Evolutionary conservation across 176 grass and related monocot species (phyloP).

Genomic region (Triticum urartu): DNA sequence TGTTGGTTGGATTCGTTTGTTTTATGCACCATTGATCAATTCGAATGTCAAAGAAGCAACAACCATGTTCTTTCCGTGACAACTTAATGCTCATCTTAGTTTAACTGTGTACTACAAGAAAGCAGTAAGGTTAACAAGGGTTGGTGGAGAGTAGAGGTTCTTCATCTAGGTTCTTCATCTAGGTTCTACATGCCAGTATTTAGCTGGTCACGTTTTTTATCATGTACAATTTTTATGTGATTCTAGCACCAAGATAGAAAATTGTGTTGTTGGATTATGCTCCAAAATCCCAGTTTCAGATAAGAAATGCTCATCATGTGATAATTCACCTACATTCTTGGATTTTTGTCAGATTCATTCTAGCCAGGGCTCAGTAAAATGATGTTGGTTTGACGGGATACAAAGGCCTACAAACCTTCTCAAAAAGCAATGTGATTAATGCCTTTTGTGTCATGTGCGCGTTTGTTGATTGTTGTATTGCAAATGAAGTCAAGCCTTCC

Average conservation of each 20-base stretch:
- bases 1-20: constrained; percentile 24
- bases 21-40: constrained; percentile 28
- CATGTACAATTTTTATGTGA: background rate
- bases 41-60: constrained; percentile 15
- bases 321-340: constrained; percentile 23
- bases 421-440: constrained; percentile 9
- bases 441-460: background rate
- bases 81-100: constrained; percentile 22
- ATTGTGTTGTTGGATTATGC: constrained; percentile 13
- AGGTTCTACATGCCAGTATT: constrained; percentile 8
- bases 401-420: background rate
- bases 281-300: background rate
- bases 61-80: background rate
- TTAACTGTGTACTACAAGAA: constrained; percentile 3
- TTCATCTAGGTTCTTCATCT: constrained; percentile 24
- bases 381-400: constrained; percentile 3
- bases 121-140: background rate
- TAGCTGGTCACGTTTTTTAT: constrained; percentile 5
- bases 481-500: background rate
- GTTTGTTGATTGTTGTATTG: constrained; percentile 18
- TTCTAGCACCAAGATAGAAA: background rate
- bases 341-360: constrained; percentile 21
- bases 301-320: background rate
- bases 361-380: background rate
- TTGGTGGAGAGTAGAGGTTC: constrained; percentile 11